Percentiles rank a stretch among this genome's conserved stretches.
phyloP scores from a whole-genome alignment of 139 green algal species.

The Tetraselmis chui region DNA sequence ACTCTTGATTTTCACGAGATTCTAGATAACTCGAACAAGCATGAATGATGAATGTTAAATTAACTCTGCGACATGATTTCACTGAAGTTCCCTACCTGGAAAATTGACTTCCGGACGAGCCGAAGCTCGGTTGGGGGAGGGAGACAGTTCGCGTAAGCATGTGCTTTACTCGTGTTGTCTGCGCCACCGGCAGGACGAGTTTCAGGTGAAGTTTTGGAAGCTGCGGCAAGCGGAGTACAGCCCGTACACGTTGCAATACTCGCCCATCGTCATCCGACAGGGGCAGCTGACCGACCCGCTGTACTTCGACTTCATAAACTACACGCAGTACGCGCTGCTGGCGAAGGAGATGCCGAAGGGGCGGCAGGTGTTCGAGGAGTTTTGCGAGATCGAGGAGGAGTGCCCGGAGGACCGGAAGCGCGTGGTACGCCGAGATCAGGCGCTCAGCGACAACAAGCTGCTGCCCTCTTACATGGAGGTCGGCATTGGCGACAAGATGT shows the following conservation, averaged over 20 bases:
- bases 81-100: too few relatives aligned
- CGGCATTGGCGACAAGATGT: neutral
- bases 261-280: conserved; percentile 40
- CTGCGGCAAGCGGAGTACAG: conserved; percentile 60
- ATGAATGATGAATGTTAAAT: too few relatives aligned
- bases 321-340: conserved; percentile 59
- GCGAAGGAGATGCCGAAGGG: conserved; percentile 37
- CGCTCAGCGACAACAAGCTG: neutral
- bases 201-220: conserved; percentile 66
- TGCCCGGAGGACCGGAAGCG: neutral
- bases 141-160: too few relatives aligned
- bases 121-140: too few relatives aligned
- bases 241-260: conserved; percentile 60
- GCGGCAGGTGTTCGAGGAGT: conserved; percentile 32
- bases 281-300: conserved; percentile 59
- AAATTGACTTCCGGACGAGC: too few relatives aligned
- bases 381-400: neutral
- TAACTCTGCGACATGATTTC: too few relatives aligned
- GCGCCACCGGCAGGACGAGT: conserved; percentile 36
- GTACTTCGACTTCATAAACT: conserved; percentile 90
- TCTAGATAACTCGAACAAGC: too few relatives aligned
- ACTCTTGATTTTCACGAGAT: too few relatives aligned
- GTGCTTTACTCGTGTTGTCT: too few relatives aligned
- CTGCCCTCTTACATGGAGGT: neutral
- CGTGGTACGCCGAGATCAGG: neutral